Evolutionary conservation across 2,329 filamentous ascomycete species (phyloP).

Genomic region (Phaeosphaeriaceae sp.): DNA sequence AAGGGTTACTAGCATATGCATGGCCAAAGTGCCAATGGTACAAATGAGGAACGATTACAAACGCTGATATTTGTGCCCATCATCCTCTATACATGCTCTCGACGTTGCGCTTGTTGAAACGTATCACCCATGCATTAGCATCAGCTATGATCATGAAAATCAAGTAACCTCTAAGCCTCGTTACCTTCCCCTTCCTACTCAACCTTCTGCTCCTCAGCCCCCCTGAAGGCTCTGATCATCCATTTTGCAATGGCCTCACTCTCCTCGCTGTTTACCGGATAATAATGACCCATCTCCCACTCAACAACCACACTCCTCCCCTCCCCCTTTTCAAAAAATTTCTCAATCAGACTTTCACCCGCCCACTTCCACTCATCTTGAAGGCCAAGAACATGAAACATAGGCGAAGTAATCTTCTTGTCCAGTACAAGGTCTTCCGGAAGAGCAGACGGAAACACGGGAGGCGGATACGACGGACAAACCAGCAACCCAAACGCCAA

Average conservation of each 20-base stretch:
- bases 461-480: constrained; percentile 38
- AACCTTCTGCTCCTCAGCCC: constrained; percentile 4
- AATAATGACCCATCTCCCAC: constrained; percentile 46
- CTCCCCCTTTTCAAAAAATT: constrained; percentile 29
- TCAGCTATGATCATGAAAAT: too few species aligned
- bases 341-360: constrained; percentile 38
- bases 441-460: constrained; percentile 13
- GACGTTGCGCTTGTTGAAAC: neutral
- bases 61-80: neutral
- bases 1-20: constrained; percentile 24
- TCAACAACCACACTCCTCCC: constrained; percentile 32
- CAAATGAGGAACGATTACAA: constrained; percentile 6
- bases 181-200: neutral
- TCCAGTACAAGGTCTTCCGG: constrained; percentile 3
- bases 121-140: too few species aligned
- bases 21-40: constrained; percentile 1
- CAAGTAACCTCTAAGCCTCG: too few species aligned
- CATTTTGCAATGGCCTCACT: constrained; percentile 37
- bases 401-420: constrained; percentile 33
- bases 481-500: constrained; percentile 33
- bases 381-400: constrained; percentile 40
- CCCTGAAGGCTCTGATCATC: constrained; percentile 19
- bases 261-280: constrained; percentile 41
- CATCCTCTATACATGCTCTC: neutral
- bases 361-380: constrained; percentile 46